Evolutionary conservation across 1,139 yeast species (phyloP).

Genomic region (Blastobotrys raffinosifermentans): DNA sequence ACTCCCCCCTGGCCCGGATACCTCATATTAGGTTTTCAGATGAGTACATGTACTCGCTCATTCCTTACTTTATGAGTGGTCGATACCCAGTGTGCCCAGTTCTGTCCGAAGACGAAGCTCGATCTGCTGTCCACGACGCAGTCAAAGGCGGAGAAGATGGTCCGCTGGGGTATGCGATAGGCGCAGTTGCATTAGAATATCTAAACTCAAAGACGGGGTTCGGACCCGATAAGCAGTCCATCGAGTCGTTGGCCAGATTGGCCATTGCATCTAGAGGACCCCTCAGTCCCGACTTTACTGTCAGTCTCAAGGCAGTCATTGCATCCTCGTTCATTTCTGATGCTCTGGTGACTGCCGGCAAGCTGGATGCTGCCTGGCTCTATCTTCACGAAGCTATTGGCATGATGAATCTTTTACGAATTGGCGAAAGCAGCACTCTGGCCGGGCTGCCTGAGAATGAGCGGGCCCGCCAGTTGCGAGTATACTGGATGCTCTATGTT

Average conservation of each 20-base stretch:
- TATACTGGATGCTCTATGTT: slow-evolving; percentile 19
- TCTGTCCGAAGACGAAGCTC: slow-evolving; percentile 13
- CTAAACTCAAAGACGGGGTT: slow-evolving; percentile 2
- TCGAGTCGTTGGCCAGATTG: slow-evolving; percentile 8
- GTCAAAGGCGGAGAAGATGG: slow-evolving; percentile 8
- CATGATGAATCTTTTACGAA: slow-evolving; percentile 13
- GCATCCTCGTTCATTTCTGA: slow-evolving; percentile 14
- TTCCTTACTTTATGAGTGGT: slow-evolving; percentile 11
- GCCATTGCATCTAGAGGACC: slow-evolving; percentile 15
- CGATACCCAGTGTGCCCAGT: slow-evolving; percentile 20
- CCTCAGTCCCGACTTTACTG: slow-evolving; percentile 7
- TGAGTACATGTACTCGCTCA: slow-evolving; percentile 11
- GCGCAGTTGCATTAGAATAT: slow-evolving; percentile 17
- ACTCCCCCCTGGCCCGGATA: background rate
- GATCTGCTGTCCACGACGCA: slow-evolving; percentile 8
- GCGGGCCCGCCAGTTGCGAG: slow-evolving; percentile 13
- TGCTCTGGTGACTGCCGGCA: slow-evolving; percentile 13
- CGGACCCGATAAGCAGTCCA: background rate
- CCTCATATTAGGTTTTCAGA: slow-evolving; percentile 3
- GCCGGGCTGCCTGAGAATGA: slow-evolving; percentile 7
- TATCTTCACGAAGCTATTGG: slow-evolving; percentile 20
- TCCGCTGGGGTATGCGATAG: slow-evolving; percentile 16
- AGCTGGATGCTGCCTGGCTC: slow-evolving; percentile 16
- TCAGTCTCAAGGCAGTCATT: slow-evolving; percentile 10
- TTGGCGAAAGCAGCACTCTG: slow-evolving; percentile 6